Percentiles rank a stretch among this genome's conserved stretches.
Conservation (phyloP, 768 basidiomycete genomes). For the Calocera cornea region DNA sequence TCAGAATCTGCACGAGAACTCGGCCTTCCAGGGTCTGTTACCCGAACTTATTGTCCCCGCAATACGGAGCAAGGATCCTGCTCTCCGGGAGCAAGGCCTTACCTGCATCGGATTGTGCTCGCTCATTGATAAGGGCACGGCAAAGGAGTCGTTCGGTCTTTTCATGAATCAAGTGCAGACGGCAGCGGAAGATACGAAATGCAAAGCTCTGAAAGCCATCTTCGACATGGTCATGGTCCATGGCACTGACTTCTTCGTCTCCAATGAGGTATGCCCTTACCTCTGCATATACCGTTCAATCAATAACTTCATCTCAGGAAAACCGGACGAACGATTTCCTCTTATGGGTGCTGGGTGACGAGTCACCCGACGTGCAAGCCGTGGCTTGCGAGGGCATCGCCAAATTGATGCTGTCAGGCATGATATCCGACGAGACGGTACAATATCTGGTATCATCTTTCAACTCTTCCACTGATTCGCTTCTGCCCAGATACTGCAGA, state of each 20-base stretch:
- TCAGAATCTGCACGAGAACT: constrained; percentile 44
- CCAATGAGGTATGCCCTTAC: constrained; percentile 20
- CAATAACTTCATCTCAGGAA: constrained; percentile 22
- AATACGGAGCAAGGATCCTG: constrained; percentile 74
- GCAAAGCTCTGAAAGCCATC: constrained; percentile 59
- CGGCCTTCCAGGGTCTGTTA: constrained; percentile 50
- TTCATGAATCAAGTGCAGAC: constrained; percentile 63
- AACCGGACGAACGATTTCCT: constrained; percentile 57
- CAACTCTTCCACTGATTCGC: not conserved
- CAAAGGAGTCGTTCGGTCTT: constrained; percentile 53
- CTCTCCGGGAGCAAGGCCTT: constrained; percentile 67
- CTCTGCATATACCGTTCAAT: too few relatives aligned
- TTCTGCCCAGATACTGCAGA: constrained; percentile 32
- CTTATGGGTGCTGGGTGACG: constrained; percentile 42
- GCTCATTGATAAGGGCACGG: constrained; percentile 57
- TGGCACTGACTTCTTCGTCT: constrained; percentile 43
- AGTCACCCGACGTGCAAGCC: constrained; percentile 50
- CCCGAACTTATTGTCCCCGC: constrained; percentile 83
- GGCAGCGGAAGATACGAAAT: constrained; percentile 50
- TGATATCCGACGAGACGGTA: constrained; percentile 60
- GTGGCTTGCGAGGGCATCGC: constrained; percentile 63
- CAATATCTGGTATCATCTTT: constrained; percentile 16
- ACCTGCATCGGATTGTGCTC: constrained; percentile 71
- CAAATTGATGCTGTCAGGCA: constrained; percentile 71
- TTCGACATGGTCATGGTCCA: constrained; percentile 84